Percentiles rank a stretch among this genome's conserved stretches.
These are phyloP conservation scores for Setaria italica DNA, from an alignment of 202 grass and related monocot genomes.

Conservation along the genomic window DNA sequence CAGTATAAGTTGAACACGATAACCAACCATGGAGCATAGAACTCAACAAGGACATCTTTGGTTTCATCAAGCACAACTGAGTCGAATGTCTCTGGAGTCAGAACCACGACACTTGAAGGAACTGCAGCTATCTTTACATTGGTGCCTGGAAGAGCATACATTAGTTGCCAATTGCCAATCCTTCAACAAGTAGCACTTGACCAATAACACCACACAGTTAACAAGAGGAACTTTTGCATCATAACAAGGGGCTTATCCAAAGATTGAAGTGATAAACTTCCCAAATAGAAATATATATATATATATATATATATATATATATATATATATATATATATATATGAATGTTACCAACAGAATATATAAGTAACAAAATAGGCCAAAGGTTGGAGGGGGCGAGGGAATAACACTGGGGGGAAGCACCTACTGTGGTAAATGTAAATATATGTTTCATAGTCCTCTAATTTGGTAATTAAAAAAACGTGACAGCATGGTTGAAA, in stretches of 20 bases:
- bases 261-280: conserved; percentile 4
- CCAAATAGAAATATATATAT: neutral
- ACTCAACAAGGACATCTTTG: conserved; percentile 98
- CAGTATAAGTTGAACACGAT: neutral
- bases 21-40: conserved; percentile 97
- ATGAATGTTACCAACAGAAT: conserved; percentile 14
- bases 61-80: conserved; percentile 90
- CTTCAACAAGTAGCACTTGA: conserved; percentile 18
- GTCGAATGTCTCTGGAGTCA: conserved; percentile 75
- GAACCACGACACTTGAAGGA: conserved; percentile 83
- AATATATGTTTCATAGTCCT: conserved; percentile 1
- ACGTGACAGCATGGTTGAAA: neutral
- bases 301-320: conserved; percentile 1
- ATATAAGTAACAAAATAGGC: neutral
- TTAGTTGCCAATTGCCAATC: neutral
- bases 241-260: neutral
- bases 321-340: conserved; percentile 2
- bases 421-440: neutral
- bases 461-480: conserved; percentile 8
- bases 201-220: conserved; percentile 1
- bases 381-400: neutral
- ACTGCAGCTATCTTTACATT: conserved; percentile 86
- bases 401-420: neutral
- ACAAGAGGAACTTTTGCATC: conserved; percentile 16
- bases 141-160: conserved; percentile 58